A percentile compares a stretch with the other conserved stretches of the same genome.
Evolutionary conservation across 768 basidiomycete species (phyloP).

Genomic region (Kondoa malvinella): DNA sequence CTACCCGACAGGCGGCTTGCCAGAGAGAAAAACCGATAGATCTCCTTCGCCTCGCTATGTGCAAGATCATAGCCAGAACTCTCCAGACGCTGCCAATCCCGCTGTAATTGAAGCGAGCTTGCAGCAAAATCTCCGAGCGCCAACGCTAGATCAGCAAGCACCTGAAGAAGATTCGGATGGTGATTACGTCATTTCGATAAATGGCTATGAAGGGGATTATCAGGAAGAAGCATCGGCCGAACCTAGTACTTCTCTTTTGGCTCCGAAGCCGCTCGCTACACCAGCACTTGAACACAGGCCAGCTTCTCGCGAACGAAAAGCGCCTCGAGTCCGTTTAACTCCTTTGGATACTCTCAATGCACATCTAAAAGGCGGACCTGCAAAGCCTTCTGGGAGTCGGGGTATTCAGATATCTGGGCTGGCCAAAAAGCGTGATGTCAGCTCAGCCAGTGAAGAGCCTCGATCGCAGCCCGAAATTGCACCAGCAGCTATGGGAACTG

Average conservation of each 20-base stretch:
- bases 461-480: background rate
- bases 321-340: background rate
- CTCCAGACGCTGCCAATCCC: no score
- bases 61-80: no score
- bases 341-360: background rate
- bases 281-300: no score
- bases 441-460: background rate
- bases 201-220: background rate
- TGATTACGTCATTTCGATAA: background rate
- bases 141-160: no score
- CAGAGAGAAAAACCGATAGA: no score
- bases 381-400: background rate
- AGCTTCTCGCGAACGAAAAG: no score
- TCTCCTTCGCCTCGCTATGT: no score
- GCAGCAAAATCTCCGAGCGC: no score
- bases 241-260: no score
- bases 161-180: no score
- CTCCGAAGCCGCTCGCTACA: background rate
- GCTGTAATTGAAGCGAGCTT: no score
- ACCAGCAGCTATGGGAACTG: background rate
- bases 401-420: conserved; percentile 3
- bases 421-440: background rate
- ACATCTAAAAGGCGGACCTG: background rate
- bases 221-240: background rate
- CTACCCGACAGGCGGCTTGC: no score